These are phyloP conservation scores for Corymbia citriodora DNA, from an alignment of 441 rosid species.

Conservation along the genomic window DNA sequence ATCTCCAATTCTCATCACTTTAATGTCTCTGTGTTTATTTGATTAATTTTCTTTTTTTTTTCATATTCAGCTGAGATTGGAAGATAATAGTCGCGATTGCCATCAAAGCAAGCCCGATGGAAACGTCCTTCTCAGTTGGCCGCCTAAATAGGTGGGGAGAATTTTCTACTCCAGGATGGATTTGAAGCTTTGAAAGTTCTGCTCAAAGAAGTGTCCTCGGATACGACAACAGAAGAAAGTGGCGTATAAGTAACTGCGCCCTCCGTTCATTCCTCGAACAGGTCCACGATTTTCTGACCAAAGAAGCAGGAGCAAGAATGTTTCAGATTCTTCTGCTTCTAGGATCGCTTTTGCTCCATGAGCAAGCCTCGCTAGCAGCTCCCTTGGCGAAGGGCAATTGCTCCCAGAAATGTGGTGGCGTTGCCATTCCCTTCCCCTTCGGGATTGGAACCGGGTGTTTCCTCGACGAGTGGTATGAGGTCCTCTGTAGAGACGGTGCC, in stretches of 20 bases:
- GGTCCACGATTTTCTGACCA: neutral
- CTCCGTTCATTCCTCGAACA: neutral
- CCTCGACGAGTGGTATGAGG: conserved; percentile 8
- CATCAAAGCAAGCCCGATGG: too few relatives aligned
- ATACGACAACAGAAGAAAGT: too few relatives aligned
- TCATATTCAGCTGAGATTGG: too few relatives aligned
- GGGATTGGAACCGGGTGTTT: neutral
- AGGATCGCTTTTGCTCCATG: neutral
- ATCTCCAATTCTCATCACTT: neutral
- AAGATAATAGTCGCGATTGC: too few relatives aligned
- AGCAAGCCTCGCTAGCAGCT: neutral
- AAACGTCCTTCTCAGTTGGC: too few relatives aligned
- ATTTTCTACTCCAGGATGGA: too few relatives aligned
- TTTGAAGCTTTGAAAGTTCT: too few relatives aligned
- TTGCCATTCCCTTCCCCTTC: conserved; percentile 1
- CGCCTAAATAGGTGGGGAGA: too few relatives aligned
- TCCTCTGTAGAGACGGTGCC: neutral
- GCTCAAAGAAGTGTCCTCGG: too few relatives aligned
- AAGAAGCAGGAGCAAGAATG: neutral
- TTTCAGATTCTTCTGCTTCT: neutral
- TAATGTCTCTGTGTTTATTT: too few relatives aligned
- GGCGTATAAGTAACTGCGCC: neutral
- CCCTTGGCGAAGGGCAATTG: neutral
- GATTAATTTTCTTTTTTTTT: too few relatives aligned
- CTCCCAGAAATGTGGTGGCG: neutral